These are phyloP conservation scores for Dicorynia guianensis DNA, from an alignment of 306 rosid genomes.

Conservation along the genomic window DNA sequence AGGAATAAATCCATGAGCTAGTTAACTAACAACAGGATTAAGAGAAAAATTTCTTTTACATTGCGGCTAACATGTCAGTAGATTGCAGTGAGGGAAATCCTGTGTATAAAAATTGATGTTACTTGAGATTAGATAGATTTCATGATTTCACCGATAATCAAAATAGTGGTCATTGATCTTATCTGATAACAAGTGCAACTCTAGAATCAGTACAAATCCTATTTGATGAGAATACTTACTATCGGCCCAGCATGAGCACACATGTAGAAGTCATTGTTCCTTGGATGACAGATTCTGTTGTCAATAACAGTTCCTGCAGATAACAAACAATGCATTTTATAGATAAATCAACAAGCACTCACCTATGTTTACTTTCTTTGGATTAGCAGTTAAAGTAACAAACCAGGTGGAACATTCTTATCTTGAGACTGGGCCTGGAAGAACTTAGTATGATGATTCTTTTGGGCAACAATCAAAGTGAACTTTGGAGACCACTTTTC, in stretches of 20 bases:
- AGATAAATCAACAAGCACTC: not conserved
- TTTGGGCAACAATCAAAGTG: constrained; percentile 51
- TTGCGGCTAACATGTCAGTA: not conserved
- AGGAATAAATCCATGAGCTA: not conserved
- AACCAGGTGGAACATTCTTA: constrained; percentile 50
- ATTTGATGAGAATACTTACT: constrained; percentile 37
- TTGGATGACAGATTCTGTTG: constrained; percentile 41
- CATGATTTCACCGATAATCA: not conserved
- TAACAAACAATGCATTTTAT: not conserved
- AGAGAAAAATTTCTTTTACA: not conserved
- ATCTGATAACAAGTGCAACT: not conserved
- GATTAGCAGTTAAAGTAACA: not conserved
- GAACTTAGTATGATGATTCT: constrained; percentile 56
- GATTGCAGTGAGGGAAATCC: not conserved
- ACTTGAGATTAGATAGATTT: too few species aligned
- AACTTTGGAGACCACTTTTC: constrained; percentile 49
- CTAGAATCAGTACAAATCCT: not conserved
- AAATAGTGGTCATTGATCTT: too few species aligned
- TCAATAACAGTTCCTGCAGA: constrained; percentile 53
- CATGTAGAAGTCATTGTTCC: constrained; percentile 51
- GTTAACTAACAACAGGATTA: not conserved
- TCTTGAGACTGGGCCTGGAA: constrained; percentile 23
- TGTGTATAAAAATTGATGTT: not conserved
- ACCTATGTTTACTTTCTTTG: not conserved
- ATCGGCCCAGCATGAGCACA: constrained; percentile 54